Conservation (phyloP, 352 stramenopile genomes). For the Phytopythium montanum region DNA sequence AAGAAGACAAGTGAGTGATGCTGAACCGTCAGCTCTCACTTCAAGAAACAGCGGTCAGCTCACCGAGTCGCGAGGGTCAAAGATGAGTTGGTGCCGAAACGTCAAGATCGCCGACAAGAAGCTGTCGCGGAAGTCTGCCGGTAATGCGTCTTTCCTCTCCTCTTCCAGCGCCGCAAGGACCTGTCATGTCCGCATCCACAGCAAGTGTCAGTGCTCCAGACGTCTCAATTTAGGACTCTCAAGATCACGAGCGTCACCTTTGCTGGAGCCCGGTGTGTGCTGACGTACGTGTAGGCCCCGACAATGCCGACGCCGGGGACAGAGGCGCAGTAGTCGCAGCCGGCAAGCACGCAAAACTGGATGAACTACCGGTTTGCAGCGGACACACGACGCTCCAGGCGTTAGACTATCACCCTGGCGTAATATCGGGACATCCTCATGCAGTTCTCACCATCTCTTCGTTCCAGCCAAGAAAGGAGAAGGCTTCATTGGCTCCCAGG, state of each 20-base stretch:
- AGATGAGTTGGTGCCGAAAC: slow-evolving; percentile 88
- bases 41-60: slow-evolving; percentile 2
- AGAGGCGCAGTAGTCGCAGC: slow-evolving; percentile 88
- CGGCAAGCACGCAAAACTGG: slow-evolving; percentile 80
- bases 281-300: slow-evolving; percentile 80
- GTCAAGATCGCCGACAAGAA: slow-evolving; percentile 78
- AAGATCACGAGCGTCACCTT: slow-evolving; percentile 25
- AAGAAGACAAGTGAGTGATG: slow-evolving; percentile 1
- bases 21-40: neutral
- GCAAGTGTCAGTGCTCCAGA: neutral
- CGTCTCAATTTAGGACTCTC: neutral
- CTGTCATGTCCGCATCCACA: slow-evolving; percentile 17
- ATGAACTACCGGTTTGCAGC: slow-evolving; percentile 47
- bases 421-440: neutral
- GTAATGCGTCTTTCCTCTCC: slow-evolving; percentile 37
- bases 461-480: slow-evolving; percentile 81
- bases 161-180: slow-evolving; percentile 47
- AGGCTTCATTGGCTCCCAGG: slow-evolving; percentile 74
- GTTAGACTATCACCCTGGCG: neutral
- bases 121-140: slow-evolving; percentile 31
- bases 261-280: slow-evolving; percentile 34
- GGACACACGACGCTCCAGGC: neutral
- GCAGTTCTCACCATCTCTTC: slow-evolving; percentile 71
- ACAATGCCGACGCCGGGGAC: slow-evolving; percentile 73
- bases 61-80: slow-evolving; percentile 70